Evolutionary conservation across 176 grass and related monocot genomes (phyloP), one percentile per base, ranked within the genome.

Genomic region (Cenchrus purpureus): DNA sequence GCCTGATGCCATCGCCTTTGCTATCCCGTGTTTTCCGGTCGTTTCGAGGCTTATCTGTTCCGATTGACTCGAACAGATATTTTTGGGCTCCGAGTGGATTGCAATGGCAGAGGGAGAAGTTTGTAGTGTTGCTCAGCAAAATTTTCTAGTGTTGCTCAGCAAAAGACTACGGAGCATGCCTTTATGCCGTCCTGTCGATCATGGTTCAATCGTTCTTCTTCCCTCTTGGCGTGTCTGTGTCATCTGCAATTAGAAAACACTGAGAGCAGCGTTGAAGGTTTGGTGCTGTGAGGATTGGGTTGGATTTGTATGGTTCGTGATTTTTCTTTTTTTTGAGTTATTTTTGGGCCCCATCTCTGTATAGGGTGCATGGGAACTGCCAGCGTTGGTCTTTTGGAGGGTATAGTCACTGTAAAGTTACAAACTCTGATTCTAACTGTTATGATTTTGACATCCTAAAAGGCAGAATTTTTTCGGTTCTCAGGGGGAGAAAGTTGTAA

Each of bases 391-490:
- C 45, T 46, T 46, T 64, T 65, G 65, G 31, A 79, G 25, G 69
- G 66, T 87, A 52, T 83, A 68, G 75, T 83, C 66, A 51, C 15
- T 12, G 8, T 79, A 79, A 91, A 91, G 84, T 87, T 54, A 80
- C 84, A 79, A 59, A 28, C 74, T 78, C 79, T 68, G 87, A 80
- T 81, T 74, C 70, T 85, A 91, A 91, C 81, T 54, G 85, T 72
- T 88, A 52, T 91, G 85, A 91, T 85, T 64, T 88, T 8, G 89
- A 88, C 89, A 76, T 75, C 63, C 45, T 40, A 87, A 91, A 91
- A 84, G 71, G 46, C 65, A 42, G 25, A 40, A 66, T 59, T 87
- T 86, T 73, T 82, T 82, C 40, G 66, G 14, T 79, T 73, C 68
- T 42, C 44, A 3, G 50, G 11, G 22, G 12, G 15, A 79, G 73